Evolutionary conservation across 2,329 filamentous ascomycete genomes (phyloP), one percentile per base, ranked within the genome.

Genomic region (Venturia oleaginea): DNA sequence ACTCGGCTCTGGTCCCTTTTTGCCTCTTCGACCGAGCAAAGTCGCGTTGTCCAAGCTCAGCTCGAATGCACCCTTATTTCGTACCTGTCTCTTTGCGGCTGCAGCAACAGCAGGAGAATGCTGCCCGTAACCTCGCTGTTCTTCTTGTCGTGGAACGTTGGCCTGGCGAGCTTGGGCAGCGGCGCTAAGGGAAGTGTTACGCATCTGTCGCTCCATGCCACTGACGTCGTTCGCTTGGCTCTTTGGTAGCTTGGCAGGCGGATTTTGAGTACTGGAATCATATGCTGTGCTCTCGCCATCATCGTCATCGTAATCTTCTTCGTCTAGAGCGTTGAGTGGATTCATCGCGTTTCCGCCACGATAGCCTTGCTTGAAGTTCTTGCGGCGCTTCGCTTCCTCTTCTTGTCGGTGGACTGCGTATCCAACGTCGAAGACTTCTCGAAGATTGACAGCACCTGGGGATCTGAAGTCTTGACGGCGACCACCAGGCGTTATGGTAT

Each of bases 371-470:
- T 84, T 80, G 70, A 92, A 84, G 72, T 95, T 90, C 76, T 95
- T 96, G 68, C 91, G 86, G 63, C 92, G 87, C 79, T 97, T 97
- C 71, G 86, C 88, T 76, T 97, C 94, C 74, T 99, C 94, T 76
- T 97, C 94, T 76, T 97, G 92, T 59, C 94, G 83, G 74, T 97
- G 94, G 10, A 99, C 94, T 10, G 94, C 93, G 72, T 99, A 99
- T n/a, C 91, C 89, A 60, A 99, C 93, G 72, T 99, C 94, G 69
- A 99, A 99, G 2, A 97, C 92, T 76, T 99, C 94, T 66, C 94
- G 91, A 15, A 99, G 80, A 73, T 97, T 97, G 76, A 99, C 88
- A 2, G 91, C 92, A 61, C 92, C 94, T 0, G 94, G 94, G 0
- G 92, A 97, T 65, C 94, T 86, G 86, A 97, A 99, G 75, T 99